phyloP scores from a whole-genome alignment of 352 stramenopile genomes.

The Plasmopara viticola region DNA sequence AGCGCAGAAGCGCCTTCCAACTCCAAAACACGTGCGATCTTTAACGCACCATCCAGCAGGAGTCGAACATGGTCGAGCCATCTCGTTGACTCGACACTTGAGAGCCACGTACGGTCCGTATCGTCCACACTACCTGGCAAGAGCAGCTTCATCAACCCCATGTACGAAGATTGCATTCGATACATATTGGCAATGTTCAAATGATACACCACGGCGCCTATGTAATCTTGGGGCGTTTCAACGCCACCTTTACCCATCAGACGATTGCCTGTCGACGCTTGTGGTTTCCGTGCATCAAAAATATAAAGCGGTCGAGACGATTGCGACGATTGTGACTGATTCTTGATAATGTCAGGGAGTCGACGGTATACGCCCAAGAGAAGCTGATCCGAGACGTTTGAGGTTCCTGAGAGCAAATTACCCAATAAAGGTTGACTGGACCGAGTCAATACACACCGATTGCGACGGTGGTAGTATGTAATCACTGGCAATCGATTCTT shows the following conservation, averaged over 20 bases:
- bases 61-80: constrained; percentile 84
- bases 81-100: constrained; percentile 64
- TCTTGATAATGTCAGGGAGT: constrained; percentile 77
- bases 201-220: constrained; percentile 71
- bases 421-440: constrained; percentile 79
- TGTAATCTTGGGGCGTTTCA: constrained; percentile 78
- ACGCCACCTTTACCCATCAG: constrained; percentile 89
- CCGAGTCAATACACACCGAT: constrained; percentile 73
- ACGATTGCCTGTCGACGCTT: constrained; percentile 86
- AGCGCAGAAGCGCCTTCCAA: constrained; percentile 73
- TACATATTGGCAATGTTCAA: constrained; percentile 62
- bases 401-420: constrained; percentile 60
- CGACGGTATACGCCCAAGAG: constrained; percentile 66
- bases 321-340: constrained; percentile 50
- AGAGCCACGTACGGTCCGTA: constrained; percentile 59
- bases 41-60: constrained; percentile 74
- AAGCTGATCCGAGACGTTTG: constrained; percentile 70
- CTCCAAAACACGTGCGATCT: constrained; percentile 83
- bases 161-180: too few relatives aligned
- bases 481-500: constrained; percentile 84
- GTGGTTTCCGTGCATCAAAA: constrained; percentile 85
- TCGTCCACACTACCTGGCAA: constrained; percentile 36
- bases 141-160: too few relatives aligned
- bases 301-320: constrained; percentile 83
- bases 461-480: constrained; percentile 76